Conservation (phyloP, 441 rosid genomes). For the Syzygium malaccense region DNA sequence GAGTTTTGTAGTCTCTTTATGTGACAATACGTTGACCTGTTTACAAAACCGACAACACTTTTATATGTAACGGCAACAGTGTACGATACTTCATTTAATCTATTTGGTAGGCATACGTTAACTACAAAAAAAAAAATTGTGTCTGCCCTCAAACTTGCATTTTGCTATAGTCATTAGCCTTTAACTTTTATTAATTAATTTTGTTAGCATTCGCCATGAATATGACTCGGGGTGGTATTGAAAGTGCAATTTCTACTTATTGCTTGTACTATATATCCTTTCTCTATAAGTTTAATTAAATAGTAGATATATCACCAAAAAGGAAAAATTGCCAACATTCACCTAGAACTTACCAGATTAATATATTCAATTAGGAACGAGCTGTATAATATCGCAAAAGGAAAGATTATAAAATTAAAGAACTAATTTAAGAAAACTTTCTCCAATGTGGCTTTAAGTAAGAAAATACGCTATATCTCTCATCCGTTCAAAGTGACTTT, state of each 20-base stretch:
- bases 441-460: not conserved
- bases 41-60: not conserved
- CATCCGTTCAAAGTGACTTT: not conserved
- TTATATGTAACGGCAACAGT: not conserved
- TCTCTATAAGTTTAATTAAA: not conserved
- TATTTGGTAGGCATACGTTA: not conserved
- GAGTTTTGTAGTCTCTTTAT: not conserved
- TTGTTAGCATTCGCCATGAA: not conserved
- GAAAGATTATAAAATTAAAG: not conserved
- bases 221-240: not conserved
- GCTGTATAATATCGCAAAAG: not conserved
- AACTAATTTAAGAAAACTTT: not conserved
- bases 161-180: not conserved
- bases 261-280: not conserved
- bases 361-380: not conserved
- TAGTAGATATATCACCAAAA: not conserved
- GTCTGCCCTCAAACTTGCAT: not conserved
- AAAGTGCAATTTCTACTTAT: not conserved
- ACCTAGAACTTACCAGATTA: not conserved
- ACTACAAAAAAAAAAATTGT: not conserved
- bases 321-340: not conserved
- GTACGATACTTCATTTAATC: not conserved
- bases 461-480: not conserved
- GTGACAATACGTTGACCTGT: rapidly evolving
- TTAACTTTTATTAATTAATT: not conserved